Evolutionary conservation across 192 early-diverging fungal genomes (phyloP), one percentile per base, ranked within the genome.

Genomic region (Geranomyces michiganensis): DNA sequence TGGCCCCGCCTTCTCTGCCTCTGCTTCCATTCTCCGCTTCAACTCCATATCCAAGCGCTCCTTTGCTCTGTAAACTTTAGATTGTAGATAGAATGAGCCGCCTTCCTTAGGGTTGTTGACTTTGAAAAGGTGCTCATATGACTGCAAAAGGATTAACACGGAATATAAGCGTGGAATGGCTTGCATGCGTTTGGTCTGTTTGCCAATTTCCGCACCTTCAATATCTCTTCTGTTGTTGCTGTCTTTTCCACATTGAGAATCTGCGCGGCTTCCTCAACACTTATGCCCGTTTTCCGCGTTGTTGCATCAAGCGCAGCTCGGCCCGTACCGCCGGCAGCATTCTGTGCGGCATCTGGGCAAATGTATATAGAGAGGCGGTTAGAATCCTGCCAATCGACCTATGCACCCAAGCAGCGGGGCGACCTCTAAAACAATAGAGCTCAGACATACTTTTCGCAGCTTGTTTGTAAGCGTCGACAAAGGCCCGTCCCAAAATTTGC

Each of bases 1-100:
- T 19, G 72, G 70, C n/a, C 62, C 53, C 48, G 29, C 56, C 72
- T 65, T 49, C 27, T 66, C 56, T n/a, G 62, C 73, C 8, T 73
- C 63, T 29, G 32, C 84, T 49, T 76, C 84, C 66, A 32, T 56
- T 33, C 56, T 67, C 47, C 73, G 65, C 79, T 87, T 88, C 81
- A 92, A 82, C 70, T 97, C 94, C 85, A 94, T 81, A 58, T 97
- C 95, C 67, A 97, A 80, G 73, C 97, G 90, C 78, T 99, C 97
- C 64, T 93, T 93, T 26, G 97, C 97, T 56, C 94, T 79, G 13
- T 93, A 87, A 8, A 99, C 87, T 76, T 99, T 99, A 41, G 93
- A 93, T 65, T 97, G 95, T 30, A 99, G 66, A 74, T 99, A 99
- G 49, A 96, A 91, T 5, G 94, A 94, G 9, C 96, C 96, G 45